Base-by-base conservation (phyloP, 768 basidiomycete genomes). In the Collybia mongolica region DNA sequence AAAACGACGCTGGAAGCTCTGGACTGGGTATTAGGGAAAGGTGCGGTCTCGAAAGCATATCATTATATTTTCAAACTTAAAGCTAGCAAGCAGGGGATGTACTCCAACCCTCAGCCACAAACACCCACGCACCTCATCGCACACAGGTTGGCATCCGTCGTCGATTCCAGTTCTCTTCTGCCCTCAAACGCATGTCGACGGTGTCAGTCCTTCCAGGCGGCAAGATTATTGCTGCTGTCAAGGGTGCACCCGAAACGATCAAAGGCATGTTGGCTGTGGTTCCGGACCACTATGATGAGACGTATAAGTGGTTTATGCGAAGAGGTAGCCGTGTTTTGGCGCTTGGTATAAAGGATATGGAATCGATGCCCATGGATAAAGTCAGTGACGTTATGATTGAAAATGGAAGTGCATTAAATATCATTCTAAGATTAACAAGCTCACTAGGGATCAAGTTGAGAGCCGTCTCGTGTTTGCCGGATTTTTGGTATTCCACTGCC, bases 401-500 rank as follows among this genome's bases (percentile, higher is more conserved):
- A 18, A 14, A 9, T 47, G 2, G 14, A 17, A 35, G 5, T 6
- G 20, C 28, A 9, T 11, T 36, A 14, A n/a, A 38, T 35, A 2
- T 19, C 7, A 35, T 39, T 51, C 28, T 12, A 56, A 96, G 93
- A 90, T 98, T 62, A 94, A 94, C 65, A 91, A 90, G 57, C 68
- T 98, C n/a, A 70, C 83, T 35, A 78, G 97, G 40, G 85, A 91
- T 36, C 69, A 82, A 24, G 90, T 92, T 8, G 97, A 99, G 68
- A 83, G 82, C 52, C 64, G 71, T 1, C 76, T 99, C 40, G 72
- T 65, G 2, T 99, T 99, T 60, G 93, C 83, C n/a, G 97, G 97
- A 6, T 99, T 99, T 76, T 74, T 99, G 52, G 93, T 99, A 18
- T 99, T 99, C 83, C 95, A 98, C 63, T 98, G 95, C 63, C 97